These are phyloP conservation scores for Furcasterigmium sp. DNA, from an alignment of 2,329 filamentous ascomycete genomes.

Conservation along the genomic window DNA sequence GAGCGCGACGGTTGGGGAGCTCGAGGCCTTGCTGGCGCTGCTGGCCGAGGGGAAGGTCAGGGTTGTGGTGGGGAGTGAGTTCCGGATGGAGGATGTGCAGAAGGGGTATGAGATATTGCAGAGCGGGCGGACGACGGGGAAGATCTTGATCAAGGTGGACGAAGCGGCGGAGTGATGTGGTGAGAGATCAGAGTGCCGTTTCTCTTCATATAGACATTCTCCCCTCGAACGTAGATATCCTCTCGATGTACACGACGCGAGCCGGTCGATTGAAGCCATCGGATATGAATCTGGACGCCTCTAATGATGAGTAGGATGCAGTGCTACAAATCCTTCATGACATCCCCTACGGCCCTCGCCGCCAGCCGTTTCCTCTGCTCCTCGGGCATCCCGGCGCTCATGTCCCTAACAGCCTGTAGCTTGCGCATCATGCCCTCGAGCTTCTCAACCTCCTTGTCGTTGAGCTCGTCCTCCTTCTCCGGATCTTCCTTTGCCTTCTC, in stretches of 20 bases:
- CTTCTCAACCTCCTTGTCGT: conserved; percentile 49
- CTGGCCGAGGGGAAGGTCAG: conserved; percentile 25
- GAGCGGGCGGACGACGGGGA: conserved; percentile 28
- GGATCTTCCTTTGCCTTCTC: conserved; percentile 12
- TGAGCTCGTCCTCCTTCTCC: conserved; percentile 33
- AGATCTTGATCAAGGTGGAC: conserved; percentile 29
- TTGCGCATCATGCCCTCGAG: conserved; percentile 60
- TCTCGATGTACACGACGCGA: no score
- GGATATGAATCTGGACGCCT: no score
- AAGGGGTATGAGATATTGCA: conserved; percentile 28
- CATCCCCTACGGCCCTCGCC: conserved; percentile 55
- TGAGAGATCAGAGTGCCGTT: no score
- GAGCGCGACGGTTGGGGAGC: conserved; percentile 23
- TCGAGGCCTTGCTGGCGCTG: conserved; percentile 26
- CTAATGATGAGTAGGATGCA: no score
- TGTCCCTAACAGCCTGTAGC: conserved; percentile 55
- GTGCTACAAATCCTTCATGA: conserved; percentile 53
- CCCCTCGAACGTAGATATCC: no score
- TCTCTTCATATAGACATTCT: no score
- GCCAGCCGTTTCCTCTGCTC: conserved; percentile 57
- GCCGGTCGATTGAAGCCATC: no score
- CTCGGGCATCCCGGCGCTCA: conserved; percentile 53
- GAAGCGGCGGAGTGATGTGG: neutral
- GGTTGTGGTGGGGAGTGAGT: conserved; percentile 14
- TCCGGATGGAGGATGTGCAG: conserved; percentile 25